Conservation (phyloP, 2,329 filamentous ascomycete genomes). For the Trichoderma breve region DNA sequence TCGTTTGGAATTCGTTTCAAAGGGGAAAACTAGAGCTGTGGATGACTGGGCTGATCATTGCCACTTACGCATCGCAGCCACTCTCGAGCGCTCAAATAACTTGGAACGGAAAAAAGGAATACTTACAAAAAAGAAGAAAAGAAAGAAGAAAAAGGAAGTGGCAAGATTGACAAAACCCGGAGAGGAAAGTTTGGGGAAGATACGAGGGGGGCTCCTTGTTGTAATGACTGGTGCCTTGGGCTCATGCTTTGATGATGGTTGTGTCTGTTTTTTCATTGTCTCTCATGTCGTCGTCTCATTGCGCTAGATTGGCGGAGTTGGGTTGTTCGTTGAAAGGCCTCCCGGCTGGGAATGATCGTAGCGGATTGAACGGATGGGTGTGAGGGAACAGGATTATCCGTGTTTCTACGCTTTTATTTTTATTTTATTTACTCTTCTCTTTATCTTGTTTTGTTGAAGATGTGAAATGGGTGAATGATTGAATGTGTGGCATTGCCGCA, state of each 20-base stretch:
- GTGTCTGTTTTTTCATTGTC: conserved; percentile 23
- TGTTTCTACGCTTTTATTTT: conserved; percentile 17
- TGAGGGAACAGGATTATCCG: conserved; percentile 18
- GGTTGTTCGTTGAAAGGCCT: conserved; percentile 26
- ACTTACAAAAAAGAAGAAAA: background rate
- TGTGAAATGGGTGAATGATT: background rate
- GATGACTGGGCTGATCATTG: conserved; percentile 10
- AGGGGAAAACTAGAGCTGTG: background rate
- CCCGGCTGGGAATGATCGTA: conserved; percentile 25
- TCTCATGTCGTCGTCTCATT: conserved; percentile 27
- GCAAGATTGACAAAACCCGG: conserved; percentile 15
- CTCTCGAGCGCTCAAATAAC: conserved; percentile 1
- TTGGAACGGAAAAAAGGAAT: background rate
- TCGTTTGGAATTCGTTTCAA: conserved; percentile 24
- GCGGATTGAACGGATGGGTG: conserved; percentile 25
- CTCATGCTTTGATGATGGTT: conserved; percentile 22
- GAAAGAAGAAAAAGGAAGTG: background rate
- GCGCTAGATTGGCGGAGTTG: conserved; percentile 31
- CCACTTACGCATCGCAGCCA: background rate
- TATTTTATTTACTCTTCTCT: background rate
- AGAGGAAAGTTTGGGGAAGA: conserved; percentile 3
- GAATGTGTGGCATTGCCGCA: background rate
- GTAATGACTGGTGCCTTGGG: conserved; percentile 28
- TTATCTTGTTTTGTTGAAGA: background rate
- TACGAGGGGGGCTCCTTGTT: conserved; percentile 27